phyloP scores from a whole-genome alignment of 331 rosid genomes.

The Acacia pycnantha region DNA sequence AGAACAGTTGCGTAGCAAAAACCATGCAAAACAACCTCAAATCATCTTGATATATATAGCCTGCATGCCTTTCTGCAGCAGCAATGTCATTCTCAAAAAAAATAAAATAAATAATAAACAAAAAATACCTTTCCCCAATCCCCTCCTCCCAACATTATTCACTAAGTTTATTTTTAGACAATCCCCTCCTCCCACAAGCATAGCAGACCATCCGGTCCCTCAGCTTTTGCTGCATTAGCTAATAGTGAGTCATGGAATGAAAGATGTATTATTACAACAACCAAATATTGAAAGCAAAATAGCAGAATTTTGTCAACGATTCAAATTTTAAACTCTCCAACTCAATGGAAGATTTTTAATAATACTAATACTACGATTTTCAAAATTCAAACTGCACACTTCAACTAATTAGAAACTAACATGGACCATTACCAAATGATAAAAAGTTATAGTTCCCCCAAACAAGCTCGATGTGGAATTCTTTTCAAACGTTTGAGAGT shows the following conservation, averaged over 20 bases:
- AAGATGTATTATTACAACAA: background rate
- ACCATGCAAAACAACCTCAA: background rate
- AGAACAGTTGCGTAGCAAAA: background rate
- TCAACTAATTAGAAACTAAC: background rate
- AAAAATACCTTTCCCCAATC: background rate
- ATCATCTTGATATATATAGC: background rate
- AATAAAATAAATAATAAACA: too few species aligned
- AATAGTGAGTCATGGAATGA: background rate
- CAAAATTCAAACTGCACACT: background rate
- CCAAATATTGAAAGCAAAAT: background rate
- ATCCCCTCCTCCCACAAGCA: background rate
- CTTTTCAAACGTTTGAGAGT: background rate
- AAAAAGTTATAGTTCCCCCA: background rate
- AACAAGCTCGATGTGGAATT: background rate
- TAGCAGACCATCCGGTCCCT: background rate
- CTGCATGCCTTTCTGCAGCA: background rate
- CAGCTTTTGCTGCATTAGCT: background rate
- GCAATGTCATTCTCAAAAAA: background rate
- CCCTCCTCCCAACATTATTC: background rate
- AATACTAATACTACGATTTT: too few species aligned
- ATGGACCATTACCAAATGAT: background rate
- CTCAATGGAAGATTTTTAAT: background rate
- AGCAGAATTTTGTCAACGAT: background rate
- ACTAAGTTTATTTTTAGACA: background rate
- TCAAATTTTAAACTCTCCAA: background rate